Conservation (phyloP, 1,139 yeast species). For the Saccharomyces hybrid region DNA sequence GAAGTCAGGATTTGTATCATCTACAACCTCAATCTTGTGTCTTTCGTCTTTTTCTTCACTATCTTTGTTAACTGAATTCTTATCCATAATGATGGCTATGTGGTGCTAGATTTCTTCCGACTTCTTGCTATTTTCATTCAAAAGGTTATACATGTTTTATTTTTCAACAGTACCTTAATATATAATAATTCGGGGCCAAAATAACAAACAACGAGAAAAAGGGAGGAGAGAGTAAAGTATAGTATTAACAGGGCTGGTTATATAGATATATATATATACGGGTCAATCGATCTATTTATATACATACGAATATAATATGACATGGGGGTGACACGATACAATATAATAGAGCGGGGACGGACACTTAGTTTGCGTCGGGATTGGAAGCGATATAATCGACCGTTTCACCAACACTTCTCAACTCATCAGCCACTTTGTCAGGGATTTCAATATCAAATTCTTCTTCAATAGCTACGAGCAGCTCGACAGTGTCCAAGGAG, state of each 20-base stretch:
- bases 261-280: constrained; percentile 3
- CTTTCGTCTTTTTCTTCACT: background rate
- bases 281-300: constrained; percentile 1
- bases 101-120: background rate
- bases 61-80: background rate
- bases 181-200: background rate
- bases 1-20: constrained; percentile 37
- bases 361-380: constrained; percentile 36
- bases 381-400: constrained; percentile 45
- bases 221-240: constrained; percentile 1
- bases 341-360: constrained; percentile 53
- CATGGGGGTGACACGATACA: constrained; percentile 35
- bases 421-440: constrained; percentile 57
- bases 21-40: constrained; percentile 44
- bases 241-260: constrained; percentile 5
- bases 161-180: background rate
- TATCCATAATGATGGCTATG: background rate
- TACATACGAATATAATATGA: constrained; percentile 1
- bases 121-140: background rate
- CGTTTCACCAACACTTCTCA: constrained; percentile 64
- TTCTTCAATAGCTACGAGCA: constrained; percentile 65
- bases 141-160: background rate
- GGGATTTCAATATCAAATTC: constrained; percentile 65
- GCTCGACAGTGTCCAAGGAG: constrained; percentile 64
- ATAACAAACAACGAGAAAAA: background rate